Conservation (phyloP, 2,329 filamentous ascomycete genomes). For the Lachnellula hyalina region DNA sequence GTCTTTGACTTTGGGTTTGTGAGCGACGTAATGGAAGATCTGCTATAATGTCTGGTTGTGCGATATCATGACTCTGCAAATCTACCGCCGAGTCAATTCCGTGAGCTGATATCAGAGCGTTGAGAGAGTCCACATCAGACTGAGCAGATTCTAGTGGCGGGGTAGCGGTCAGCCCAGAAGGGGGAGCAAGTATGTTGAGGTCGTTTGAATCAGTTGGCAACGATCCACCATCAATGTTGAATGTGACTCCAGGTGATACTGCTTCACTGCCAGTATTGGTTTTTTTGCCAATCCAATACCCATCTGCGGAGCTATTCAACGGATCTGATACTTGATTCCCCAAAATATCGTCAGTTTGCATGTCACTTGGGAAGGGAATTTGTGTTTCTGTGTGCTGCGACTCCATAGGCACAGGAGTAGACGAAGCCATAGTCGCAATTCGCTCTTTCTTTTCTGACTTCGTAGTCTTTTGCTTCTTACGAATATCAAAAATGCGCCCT, state of each 20-base stretch:
- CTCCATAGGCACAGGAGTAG: slow-evolving; percentile 11
- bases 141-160: slow-evolving; percentile 12
- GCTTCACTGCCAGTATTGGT: slow-evolving; percentile 7
- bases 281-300: slow-evolving; percentile 16
- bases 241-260: slow-evolving; percentile 6
- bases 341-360: slow-evolving; percentile 12
- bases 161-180: background rate
- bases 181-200: slow-evolving; percentile 9
- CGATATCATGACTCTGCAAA: slow-evolving; percentile 1
- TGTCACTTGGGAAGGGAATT: slow-evolving; percentile 6
- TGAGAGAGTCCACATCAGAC: slow-evolving; percentile 26
- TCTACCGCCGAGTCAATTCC: slow-evolving; percentile 8
- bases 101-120: slow-evolving; percentile 25
- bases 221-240: slow-evolving; percentile 14
- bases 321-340: slow-evolving; percentile 14
- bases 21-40: slow-evolving; percentile 23
- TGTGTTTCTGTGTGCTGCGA: slow-evolving; percentile 8
- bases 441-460: slow-evolving; percentile 23
- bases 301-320: slow-evolving; percentile 5
- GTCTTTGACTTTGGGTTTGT: slow-evolving; percentile 20
- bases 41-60: slow-evolving; percentile 8
- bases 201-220: slow-evolving; percentile 11
- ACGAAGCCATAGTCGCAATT: slow-evolving; percentile 10
- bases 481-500: slow-evolving; percentile 60
- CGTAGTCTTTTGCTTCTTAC: slow-evolving; percentile 28